phyloP scores from a whole-genome alignment of 2,329 filamentous ascomycete genomes.

The Ascomycota sp. region DNA sequence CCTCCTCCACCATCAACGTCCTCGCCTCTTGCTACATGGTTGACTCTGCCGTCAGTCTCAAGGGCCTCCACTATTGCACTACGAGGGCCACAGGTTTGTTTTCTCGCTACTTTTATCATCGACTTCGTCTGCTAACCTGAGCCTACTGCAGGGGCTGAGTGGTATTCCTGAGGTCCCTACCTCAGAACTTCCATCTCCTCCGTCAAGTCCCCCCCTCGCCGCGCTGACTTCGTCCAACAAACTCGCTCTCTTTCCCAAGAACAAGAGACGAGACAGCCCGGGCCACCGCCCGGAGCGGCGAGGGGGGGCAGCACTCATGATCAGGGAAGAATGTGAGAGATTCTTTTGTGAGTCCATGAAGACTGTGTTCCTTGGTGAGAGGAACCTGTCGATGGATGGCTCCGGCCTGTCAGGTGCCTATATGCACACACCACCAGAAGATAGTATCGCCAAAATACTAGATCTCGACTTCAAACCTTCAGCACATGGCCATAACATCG shows the following conservation, averaged over 20 bases:
- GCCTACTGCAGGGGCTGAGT: conserved; percentile 47
- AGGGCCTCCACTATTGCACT: conserved; percentile 90
- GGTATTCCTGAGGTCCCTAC: conserved; percentile 85
- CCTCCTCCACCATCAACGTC: conserved; percentile 47
- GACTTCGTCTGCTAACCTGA: not conserved
- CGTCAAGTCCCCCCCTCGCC: conserved; percentile 76
- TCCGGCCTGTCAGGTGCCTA: conserved; percentile 69
- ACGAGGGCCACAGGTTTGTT: conserved; percentile 58
- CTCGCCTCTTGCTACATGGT: conserved; percentile 85
- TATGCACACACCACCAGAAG: conserved; percentile 31
- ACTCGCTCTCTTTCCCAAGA: conserved; percentile 42
- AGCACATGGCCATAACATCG: conserved; percentile 19
- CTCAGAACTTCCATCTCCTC: conserved; percentile 68
- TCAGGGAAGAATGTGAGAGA: conserved; percentile 99
- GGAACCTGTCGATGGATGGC: conserved; percentile 54
- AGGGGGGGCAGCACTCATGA: conserved; percentile 89
- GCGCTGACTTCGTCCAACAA: conserved; percentile 48
- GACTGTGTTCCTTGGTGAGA: conserved; percentile 90
- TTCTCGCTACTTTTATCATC: not conserved
- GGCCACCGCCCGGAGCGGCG: conserved; percentile 28
- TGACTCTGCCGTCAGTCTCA: conserved; percentile 49
- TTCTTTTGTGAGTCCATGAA: conserved; percentile 96
- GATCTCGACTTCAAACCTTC: conserved; percentile 7
- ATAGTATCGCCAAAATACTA: conserved; percentile 19
- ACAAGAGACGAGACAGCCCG: conserved; percentile 22